Percentiles rank a stretch among this genome's conserved stretches.
These are phyloP conservation scores for Drosera spatulata DNA, from an alignment of 179 eudicot genomes.

Conservation along the genomic window DNA sequence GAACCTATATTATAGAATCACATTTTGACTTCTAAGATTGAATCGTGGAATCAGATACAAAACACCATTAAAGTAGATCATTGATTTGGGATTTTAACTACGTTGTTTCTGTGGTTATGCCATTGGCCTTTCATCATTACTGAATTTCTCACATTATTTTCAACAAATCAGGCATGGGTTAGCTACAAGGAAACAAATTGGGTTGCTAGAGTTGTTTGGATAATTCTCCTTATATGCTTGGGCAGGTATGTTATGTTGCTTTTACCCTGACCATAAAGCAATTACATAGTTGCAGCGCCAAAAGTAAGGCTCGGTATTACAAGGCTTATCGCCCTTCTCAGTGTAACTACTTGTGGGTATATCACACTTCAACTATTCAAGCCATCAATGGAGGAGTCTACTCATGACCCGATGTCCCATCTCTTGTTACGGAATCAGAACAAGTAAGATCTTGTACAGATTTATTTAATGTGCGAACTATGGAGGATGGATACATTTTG, in stretches of 20 bases:
- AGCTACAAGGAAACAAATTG: constrained; percentile 58
- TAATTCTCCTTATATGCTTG: constrained; percentile 35
- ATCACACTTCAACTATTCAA: constrained; percentile 52
- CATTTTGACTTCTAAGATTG: too few species aligned
- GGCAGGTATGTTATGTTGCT: constrained; percentile 39
- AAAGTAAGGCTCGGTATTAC: not conserved
- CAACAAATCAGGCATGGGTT: constrained; percentile 43
- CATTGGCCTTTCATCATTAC: not conserved
- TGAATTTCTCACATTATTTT: not conserved
- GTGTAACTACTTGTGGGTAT: constrained; percentile 64
- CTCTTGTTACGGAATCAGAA: constrained; percentile 31
- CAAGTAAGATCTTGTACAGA: constrained; percentile 34
- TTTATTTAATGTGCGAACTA: not conserved
- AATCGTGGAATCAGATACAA: not conserved
- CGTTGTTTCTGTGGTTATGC: not conserved
- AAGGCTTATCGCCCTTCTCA: constrained; percentile 20
- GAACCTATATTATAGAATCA: too few species aligned
- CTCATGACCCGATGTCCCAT: constrained; percentile 56
- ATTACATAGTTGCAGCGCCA: not conserved
- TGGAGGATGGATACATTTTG: not conserved
- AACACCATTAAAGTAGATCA: not conserved
- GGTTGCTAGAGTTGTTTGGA: constrained; percentile 39
- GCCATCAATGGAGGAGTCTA: constrained; percentile 59
- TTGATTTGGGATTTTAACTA: not conserved
- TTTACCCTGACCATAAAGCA: not conserved